Evolutionary conservation across 2,329 filamentous ascomycete species (phyloP).

Genomic region (Pezicula carpinea): DNA sequence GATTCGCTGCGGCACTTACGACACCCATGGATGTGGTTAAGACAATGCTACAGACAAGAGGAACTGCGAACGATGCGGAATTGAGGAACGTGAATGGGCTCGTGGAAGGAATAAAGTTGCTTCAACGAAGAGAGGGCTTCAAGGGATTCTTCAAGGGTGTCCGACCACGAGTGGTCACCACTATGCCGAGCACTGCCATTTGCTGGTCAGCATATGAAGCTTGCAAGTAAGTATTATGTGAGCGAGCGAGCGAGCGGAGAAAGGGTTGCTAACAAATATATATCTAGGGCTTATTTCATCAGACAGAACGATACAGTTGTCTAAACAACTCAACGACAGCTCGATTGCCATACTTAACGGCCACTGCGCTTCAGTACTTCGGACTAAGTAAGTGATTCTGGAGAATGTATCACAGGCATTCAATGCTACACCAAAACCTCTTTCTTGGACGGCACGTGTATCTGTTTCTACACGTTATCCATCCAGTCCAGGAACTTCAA

Average conservation of each 20-base stretch:
- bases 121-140: constrained; percentile 71
- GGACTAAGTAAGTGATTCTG: too few species aligned
- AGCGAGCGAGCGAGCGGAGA: neutral
- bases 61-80: constrained; percentile 74
- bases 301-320: constrained; percentile 40
- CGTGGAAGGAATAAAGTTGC: constrained; percentile 21
- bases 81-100: constrained; percentile 35
- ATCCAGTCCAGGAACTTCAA: neutral
- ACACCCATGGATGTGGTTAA: constrained; percentile 98
- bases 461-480: neutral
- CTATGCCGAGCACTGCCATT: constrained; percentile 98
- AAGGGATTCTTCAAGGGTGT: constrained; percentile 91
- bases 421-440: too few species aligned
- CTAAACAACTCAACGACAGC: constrained; percentile 11
- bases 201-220: constrained; percentile 83
- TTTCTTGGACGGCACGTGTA: neutral
- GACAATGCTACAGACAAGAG: constrained; percentile 91
- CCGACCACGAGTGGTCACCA: constrained; percentile 85
- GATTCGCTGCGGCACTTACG: constrained; percentile 87
- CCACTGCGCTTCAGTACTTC: neutral
- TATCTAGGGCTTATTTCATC: constrained; percentile 55
- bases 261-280: constrained; percentile 5
- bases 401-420: too few species aligned
- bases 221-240: constrained; percentile 50
- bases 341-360: neutral